Evolutionary conservation across 2,329 filamentous ascomycete species (phyloP).

Genomic region (Aureobasidium sp.): DNA sequence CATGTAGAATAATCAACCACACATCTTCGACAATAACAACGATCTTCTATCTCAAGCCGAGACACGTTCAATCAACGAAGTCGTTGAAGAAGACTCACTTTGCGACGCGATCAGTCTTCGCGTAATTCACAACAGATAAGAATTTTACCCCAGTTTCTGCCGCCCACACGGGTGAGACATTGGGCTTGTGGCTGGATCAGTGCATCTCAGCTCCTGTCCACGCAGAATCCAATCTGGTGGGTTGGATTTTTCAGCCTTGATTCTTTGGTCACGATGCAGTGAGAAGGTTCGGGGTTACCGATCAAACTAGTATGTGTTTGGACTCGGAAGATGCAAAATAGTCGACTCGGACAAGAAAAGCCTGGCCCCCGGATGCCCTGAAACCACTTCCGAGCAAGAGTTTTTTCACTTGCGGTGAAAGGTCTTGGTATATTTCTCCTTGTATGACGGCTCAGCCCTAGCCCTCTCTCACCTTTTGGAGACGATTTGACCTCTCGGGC

Average conservation of each 20-base stretch:
- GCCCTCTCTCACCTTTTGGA: too few relatives aligned
- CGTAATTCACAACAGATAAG: not conserved
- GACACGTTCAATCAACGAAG: not conserved
- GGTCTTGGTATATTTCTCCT: not conserved
- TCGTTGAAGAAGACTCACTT: not conserved
- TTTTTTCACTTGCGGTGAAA: conserved; percentile 1
- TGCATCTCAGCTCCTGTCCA: not conserved
- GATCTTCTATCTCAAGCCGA: too few relatives aligned
- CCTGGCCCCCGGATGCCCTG: not conserved
- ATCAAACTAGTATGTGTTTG: not conserved
- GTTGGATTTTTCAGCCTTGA: not conserved
- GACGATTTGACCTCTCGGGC: not conserved
- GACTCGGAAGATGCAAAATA: not conserved
- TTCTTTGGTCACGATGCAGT: not conserved
- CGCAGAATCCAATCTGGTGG: not conserved
- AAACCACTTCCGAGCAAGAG: not conserved
- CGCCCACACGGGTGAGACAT: not conserved
- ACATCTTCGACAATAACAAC: not conserved
- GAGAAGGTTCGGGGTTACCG: not conserved
- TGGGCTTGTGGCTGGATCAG: not conserved
- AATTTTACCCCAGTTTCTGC: not conserved
- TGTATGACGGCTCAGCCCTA: not conserved
- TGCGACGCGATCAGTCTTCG: not conserved
- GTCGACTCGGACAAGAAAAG: not conserved
- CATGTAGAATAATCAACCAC: not conserved